Conservation (phyloP, 148 eudicot genomes). For the Rhododendron vialii region DNA sequence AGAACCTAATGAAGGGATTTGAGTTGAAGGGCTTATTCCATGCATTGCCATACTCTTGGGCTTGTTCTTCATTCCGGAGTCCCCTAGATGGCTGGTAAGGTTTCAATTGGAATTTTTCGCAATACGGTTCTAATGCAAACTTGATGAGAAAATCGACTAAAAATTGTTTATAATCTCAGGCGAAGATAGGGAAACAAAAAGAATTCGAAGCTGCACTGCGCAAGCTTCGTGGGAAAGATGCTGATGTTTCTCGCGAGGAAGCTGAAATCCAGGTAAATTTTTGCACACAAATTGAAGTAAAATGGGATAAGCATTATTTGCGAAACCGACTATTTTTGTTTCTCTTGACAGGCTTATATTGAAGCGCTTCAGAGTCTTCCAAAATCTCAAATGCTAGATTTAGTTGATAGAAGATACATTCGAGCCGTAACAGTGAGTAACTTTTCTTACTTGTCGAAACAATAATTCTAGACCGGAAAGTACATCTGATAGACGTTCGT, state of each 20-base stretch:
- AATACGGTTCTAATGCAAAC: background rate
- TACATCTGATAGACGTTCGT: background rate
- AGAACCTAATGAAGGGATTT: slow-evolving; percentile 8
- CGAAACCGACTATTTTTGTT: background rate
- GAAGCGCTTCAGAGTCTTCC: slow-evolving; percentile 45
- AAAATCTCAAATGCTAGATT: slow-evolving; percentile 47
- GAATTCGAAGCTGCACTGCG: slow-evolving; percentile 55
- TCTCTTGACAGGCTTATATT: slow-evolving; percentile 36
- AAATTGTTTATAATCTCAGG: slow-evolving; percentile 31
- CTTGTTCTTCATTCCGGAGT: slow-evolving; percentile 76
- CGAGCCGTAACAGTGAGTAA: slow-evolving; percentile 50
- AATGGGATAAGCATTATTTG: background rate
- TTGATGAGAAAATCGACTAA: background rate
- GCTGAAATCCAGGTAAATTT: slow-evolving; percentile 53
- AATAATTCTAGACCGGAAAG: background rate
- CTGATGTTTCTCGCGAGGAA: slow-evolving; percentile 59
- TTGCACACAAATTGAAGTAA: background rate
- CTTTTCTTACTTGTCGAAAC: background rate
- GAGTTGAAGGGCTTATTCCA: slow-evolving; percentile 53
- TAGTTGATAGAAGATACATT: slow-evolving; percentile 49
- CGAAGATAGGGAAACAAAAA: slow-evolving; percentile 51
- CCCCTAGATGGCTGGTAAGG: slow-evolving; percentile 92
- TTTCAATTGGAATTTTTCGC: background rate
- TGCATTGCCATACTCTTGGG: slow-evolving; percentile 60
- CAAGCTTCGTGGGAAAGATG: slow-evolving; percentile 60